phyloP scores from a whole-genome alignment of 345 rosid genomes.

The Hirschfeldia incana region DNA sequence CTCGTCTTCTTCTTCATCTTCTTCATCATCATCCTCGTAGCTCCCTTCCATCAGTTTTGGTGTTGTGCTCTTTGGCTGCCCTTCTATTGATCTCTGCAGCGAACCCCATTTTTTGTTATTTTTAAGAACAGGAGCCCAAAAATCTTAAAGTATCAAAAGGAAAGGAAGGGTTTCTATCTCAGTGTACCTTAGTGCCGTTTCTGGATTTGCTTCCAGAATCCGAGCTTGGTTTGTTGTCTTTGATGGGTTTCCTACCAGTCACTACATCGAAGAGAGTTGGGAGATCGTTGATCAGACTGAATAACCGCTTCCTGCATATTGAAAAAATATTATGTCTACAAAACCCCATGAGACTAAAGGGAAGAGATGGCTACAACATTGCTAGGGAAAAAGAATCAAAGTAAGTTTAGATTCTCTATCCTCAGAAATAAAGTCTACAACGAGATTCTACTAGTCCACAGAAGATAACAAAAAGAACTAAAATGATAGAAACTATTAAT shows the following conservation, averaged over 20 bases:
- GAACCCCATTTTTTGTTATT: not conserved
- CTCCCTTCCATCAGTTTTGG: slow-evolving; percentile 55
- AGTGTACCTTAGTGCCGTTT: slow-evolving; percentile 59
- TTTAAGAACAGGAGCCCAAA: not conserved
- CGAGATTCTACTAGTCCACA: not conserved
- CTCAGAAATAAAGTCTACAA: not conserved
- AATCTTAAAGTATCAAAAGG: not conserved
- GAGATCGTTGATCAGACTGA: slow-evolving; percentile 86
- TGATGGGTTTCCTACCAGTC: slow-evolving; percentile 77
- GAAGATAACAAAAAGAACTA: not conserved
- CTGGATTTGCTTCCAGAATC: slow-evolving; percentile 84
- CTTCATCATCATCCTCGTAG: slow-evolving; percentile 63
- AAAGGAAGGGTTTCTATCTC: not conserved
- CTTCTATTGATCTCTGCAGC: slow-evolving; percentile 65
- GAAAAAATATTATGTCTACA: not conserved
- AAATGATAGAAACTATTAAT: not conserved
- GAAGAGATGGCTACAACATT: slow-evolving; percentile 9
- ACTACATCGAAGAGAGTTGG: slow-evolving; percentile 96
- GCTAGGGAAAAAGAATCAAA: not conserved
- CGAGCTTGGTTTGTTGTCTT: slow-evolving; percentile 84
- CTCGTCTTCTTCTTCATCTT: slow-evolving; percentile 74
- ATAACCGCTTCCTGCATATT: slow-evolving; percentile 78
- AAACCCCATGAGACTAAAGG: not conserved
- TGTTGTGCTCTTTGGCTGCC: slow-evolving; percentile 53
- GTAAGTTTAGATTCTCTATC: slow-evolving; percentile 2